A percentile compares a stretch with the other conserved stretches of the same genome.
These are phyloP conservation scores for Schizosaccharomyces osmophilus DNA, from an alignment of 805 yeast species.

Conservation along the genomic window DNA sequence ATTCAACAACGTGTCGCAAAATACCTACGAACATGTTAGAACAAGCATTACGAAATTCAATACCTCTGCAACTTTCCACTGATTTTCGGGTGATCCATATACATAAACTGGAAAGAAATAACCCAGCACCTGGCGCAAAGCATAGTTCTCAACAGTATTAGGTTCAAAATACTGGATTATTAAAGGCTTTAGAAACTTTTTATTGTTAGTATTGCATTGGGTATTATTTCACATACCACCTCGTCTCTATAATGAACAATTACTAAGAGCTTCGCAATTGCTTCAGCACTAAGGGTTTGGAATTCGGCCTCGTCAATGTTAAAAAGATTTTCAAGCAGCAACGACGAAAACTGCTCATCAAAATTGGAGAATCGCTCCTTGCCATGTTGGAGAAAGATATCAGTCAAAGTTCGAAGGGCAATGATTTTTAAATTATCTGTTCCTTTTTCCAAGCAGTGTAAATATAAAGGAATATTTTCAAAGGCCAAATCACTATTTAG, in stretches of 20 bases:
- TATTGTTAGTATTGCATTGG: constrained; percentile 11
- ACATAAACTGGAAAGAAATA: constrained; percentile 66
- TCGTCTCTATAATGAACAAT: constrained; percentile 43
- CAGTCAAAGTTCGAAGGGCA: constrained; percentile 49
- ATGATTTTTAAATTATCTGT: constrained; percentile 35
- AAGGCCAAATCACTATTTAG: constrained; percentile 40
- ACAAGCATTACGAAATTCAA: constrained; percentile 52
- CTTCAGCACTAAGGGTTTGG: constrained; percentile 67
- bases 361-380: constrained; percentile 36
- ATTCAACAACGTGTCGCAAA: constrained; percentile 9
- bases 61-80: constrained; percentile 18
- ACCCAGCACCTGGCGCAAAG: constrained; percentile 52
- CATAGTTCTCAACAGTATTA: constrained; percentile 31
- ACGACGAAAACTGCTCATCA: constrained; percentile 23
- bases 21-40: constrained; percentile 31
- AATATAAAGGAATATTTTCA: constrained; percentile 38
- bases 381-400: constrained; percentile 58
- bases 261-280: constrained; percentile 47
- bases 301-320: constrained; percentile 25
- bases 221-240: not conserved
- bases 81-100: not conserved
- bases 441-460: constrained; percentile 44
- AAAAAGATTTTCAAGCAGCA: not conserved
- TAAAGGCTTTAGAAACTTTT: constrained; percentile 21
- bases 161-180: constrained; percentile 58